A percentile compares a stretch with the other conserved stretches of the same genome.
Conservation (phyloP, 1,284 basidiomycete genomes). For the Cystobasidium sp. region DNA sequence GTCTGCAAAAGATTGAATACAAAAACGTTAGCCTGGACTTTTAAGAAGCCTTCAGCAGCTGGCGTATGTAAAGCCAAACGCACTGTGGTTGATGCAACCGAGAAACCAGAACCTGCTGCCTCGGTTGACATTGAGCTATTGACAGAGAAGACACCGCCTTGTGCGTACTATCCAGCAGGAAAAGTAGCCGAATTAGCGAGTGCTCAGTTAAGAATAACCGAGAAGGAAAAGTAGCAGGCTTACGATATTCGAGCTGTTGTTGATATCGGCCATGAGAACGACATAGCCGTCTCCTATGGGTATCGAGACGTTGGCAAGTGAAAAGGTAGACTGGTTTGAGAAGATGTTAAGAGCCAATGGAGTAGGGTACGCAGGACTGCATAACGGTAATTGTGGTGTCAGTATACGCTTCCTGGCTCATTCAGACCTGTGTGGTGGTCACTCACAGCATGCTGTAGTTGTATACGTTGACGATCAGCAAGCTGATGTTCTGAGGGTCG, state of each 20-base stretch:
- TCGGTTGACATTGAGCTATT: conserved; percentile 1
- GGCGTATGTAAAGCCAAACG: too few species aligned
- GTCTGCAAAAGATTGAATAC: conserved; percentile 3
- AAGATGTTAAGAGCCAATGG: conserved; percentile 39
- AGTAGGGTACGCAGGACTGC: conserved; percentile 31
- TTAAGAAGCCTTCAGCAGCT: too few species aligned
- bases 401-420: background rate
- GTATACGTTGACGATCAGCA: conserved; percentile 32
- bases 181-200: background rate
- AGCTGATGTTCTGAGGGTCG: conserved; percentile 39
- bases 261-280: conserved; percentile 35
- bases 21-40: background rate
- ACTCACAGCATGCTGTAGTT: conserved; percentile 26
- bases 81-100: conserved; percentile 28
- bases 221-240: conserved; percentile 1
- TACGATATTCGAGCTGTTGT: conserved; percentile 42
- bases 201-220: background rate
- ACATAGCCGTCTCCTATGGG: conserved; percentile 35
- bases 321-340: conserved; percentile 16
- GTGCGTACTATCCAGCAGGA: conserved; percentile 18
- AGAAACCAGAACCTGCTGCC: conserved; percentile 26
- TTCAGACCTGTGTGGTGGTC: background rate
- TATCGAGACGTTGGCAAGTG: conserved; percentile 25
- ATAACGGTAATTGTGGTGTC: background rate
- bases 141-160: conserved; percentile 41